Evolutionary conservation across 768 basidiomycete species (phyloP).

Genomic region (Lactarius hengduanensis): DNA sequence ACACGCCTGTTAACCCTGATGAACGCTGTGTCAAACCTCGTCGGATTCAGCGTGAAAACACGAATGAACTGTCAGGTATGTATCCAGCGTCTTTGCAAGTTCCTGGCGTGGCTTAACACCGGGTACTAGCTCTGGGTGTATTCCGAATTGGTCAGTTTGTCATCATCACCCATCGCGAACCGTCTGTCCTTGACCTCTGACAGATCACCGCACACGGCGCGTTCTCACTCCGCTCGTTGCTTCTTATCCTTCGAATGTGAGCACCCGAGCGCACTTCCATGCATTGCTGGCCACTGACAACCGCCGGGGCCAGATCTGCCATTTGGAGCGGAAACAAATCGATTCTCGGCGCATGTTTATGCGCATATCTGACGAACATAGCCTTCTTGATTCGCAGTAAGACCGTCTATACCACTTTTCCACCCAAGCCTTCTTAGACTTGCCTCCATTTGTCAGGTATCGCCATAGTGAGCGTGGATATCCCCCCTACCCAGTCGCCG

Average conservation of each 20-base stretch:
- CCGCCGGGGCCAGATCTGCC: constrained; percentile 8
- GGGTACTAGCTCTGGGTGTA: constrained; percentile 17
- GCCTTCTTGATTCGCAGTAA: constrained; percentile 22
- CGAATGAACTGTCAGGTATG: constrained; percentile 19
- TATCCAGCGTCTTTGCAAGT: not conserved
- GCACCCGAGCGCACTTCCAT: not conserved
- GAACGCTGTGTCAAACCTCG: constrained; percentile 9
- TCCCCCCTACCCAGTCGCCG: not conserved
- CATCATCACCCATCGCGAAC: not conserved
- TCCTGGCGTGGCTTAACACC: not conserved
- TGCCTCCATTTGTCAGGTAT: constrained; percentile 6
- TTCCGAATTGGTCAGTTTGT: constrained; percentile 12
- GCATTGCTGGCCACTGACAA: not conserved
- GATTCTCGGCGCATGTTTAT: constrained; percentile 8
- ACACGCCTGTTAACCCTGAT: constrained; percentile 12
- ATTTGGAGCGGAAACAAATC: constrained; percentile 15
- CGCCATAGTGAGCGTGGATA: constrained; percentile 4
- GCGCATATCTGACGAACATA: constrained; percentile 16
- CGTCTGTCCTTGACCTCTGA: not conserved
- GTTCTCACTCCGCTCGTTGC: constrained; percentile 2
- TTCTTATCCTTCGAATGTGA: constrained; percentile 24
- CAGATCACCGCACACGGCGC: constrained; percentile 16
- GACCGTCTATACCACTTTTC: not conserved
- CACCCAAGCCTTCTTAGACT: not conserved
- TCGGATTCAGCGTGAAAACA: not conserved